Base-by-base conservation (phyloP, 2,329 filamentous ascomycete species). In the Metarhizium robertsii region DNA sequence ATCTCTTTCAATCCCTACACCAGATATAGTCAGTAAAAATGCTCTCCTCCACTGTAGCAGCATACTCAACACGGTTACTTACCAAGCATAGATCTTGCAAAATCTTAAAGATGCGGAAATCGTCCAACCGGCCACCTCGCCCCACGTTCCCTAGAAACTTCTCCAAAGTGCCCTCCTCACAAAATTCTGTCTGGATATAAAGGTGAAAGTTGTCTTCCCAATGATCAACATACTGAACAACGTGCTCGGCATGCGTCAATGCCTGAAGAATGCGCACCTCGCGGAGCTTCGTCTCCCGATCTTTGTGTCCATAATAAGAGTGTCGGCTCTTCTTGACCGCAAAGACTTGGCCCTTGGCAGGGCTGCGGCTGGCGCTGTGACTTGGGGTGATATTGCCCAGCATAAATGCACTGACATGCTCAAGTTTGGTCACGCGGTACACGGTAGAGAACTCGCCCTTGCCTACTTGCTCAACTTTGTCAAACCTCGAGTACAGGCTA, bases 71-170 rank as follows among this genome's bases (percentile, higher is more conserved):
- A 42, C 20, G 14, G 29, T 6, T 49, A 77, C 87, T 73, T 81
- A 94, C 90, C 77, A 87, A 75, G 64, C 86, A 81, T 57, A 96
- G 73, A 69, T 99, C 94, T 46, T 96, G 81, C 63, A 97, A 75
- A 56, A 97, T 92, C 75, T 99, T 99, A 90, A 94, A 99, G 70
- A 97, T 96, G 59, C 94, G 84, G 73, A 99, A 99, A 69, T 97
- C 94, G 71, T 99, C 94, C 61, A 99, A 74, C 62, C 92, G 83
- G 50, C 90, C 92, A 67, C 88, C 90, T 58, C 86, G 80, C 29
- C 94, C 94, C 58, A 90, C 84, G 56, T 87, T 83, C n/a, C 83
- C 80, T 34, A 99, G 78, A 67, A 97, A 99, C 16, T 84, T 80
- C 67, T 95, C 88, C 47, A 99, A 75, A 58, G 90, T 95, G 16